These are phyloP conservation scores for Candida smagusa DNA, from an alignment of 1,139 yeast species.

Conservation along the genomic window DNA sequence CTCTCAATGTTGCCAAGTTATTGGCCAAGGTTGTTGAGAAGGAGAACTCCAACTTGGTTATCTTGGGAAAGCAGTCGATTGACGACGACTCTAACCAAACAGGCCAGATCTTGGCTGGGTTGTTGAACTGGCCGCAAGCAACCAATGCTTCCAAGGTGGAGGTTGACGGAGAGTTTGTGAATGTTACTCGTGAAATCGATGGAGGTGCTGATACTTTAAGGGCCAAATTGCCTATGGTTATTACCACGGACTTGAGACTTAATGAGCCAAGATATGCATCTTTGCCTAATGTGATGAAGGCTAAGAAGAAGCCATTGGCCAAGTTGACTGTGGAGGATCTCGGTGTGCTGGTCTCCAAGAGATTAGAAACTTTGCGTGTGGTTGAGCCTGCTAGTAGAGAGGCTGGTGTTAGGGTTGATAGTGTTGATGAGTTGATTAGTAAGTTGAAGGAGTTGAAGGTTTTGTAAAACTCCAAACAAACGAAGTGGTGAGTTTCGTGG, in stretches of 20 bases:
- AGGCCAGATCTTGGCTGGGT: conserved; percentile 96
- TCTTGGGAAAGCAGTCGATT: conserved; percentile 93
- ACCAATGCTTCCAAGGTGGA: conserved; percentile 91
- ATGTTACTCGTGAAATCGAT: conserved; percentile 88
- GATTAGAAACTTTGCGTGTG: conserved; percentile 69
- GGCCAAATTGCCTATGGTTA: conserved; percentile 77
- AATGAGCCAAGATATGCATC: conserved; percentile 94
- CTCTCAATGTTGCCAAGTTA: conserved; percentile 86
- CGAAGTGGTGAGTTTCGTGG: too few relatives aligned
- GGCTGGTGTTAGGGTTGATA: conserved; percentile 76
- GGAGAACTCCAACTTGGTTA: conserved; percentile 70
- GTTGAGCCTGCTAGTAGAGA: conserved; percentile 82
- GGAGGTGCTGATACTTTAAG: conserved; percentile 87
- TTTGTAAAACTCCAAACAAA: conserved; percentile 21
- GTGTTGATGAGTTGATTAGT: conserved; percentile 76
- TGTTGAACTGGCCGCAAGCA: conserved; percentile 96
- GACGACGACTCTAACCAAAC: conserved; percentile 95
- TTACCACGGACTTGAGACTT: conserved; percentile 90
- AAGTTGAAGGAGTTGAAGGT: conserved; percentile 74
- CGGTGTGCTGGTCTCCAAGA: conserved; percentile 59
- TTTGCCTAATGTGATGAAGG: conserved; percentile 95
- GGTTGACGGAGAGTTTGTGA: conserved; percentile 56
- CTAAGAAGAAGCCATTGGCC: conserved; percentile 90
- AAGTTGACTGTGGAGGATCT: conserved; percentile 68
- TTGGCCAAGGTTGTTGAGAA: conserved; percentile 70